phyloP scores from a whole-genome alignment of 306 rosid species.

The Herpetospermum pedunculosum region DNA sequence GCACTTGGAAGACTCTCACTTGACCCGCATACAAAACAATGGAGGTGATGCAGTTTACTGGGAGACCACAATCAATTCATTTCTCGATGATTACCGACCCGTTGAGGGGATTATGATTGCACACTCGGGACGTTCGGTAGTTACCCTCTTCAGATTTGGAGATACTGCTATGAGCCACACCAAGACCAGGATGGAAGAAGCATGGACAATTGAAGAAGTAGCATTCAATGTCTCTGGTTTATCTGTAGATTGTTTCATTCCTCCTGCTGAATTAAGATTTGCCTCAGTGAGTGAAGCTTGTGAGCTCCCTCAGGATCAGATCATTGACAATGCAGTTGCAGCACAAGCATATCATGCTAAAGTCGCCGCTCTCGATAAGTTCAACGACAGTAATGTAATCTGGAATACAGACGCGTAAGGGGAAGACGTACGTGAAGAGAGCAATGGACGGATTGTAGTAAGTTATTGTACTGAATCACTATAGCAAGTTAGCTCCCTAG shows the following conservation, averaged over 20 bases:
- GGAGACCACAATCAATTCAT: slow-evolving; percentile 97
- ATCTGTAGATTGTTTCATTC: slow-evolving; percentile 88
- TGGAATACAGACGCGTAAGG: slow-evolving; percentile 61
- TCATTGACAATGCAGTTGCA: slow-evolving; percentile 32
- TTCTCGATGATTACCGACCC: slow-evolving; percentile 75
- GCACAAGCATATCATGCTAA: slow-evolving; percentile 49
- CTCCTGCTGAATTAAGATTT: slow-evolving; percentile 83
- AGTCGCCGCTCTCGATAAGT: slow-evolving; percentile 51
- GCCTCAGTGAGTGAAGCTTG: slow-evolving; percentile 83
- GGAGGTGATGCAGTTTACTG: slow-evolving; percentile 98
- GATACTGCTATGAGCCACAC: slow-evolving; percentile 99
- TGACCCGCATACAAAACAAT: slow-evolving; percentile 94
- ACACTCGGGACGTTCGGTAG: slow-evolving; percentile 88
- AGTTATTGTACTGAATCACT: slow-evolving; percentile 11
- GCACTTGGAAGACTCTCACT: slow-evolving; percentile 96
- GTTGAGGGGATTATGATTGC: slow-evolving; percentile 93
- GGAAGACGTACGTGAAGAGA: not conserved
- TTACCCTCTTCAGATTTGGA: slow-evolving; percentile 94
- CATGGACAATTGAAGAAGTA: slow-evolving; percentile 97
- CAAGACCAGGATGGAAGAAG: slow-evolving; percentile 95
- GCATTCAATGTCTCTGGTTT: slow-evolving; percentile 93
- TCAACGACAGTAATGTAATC: slow-evolving; percentile 29
- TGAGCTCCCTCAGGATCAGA: slow-evolving; percentile 68
- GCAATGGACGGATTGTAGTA: not conserved
- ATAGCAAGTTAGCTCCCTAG: slow-evolving; percentile 37